Conservation (phyloP, 2,329 filamentous ascomycete genomes). For the Stagonosporopsis vannaccii region DNA sequence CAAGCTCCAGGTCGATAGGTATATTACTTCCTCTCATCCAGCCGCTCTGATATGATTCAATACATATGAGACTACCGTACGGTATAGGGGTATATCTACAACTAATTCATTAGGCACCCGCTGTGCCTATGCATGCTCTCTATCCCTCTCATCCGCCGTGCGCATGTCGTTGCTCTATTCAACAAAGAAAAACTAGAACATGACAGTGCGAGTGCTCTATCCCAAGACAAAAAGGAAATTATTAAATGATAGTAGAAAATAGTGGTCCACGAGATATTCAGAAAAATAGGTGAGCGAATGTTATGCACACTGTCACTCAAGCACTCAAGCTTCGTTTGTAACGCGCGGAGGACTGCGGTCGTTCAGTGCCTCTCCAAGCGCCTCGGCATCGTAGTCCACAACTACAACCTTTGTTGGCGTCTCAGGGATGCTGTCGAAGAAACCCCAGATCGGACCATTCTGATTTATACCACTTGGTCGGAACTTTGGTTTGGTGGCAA, state of each 20-base stretch:
- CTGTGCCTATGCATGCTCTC: background rate
- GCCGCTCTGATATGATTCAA: background rate
- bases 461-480: slow-evolving; percentile 50
- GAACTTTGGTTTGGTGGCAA: slow-evolving; percentile 22
- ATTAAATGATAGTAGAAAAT: slow-evolving; percentile 14
- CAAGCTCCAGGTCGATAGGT: background rate
- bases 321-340: background rate
- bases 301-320: background rate
- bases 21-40: background rate
- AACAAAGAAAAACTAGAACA: background rate
- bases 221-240: background rate
- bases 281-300: slow-evolving; percentile 2
- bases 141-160: background rate
- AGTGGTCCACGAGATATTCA: background rate
- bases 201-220: background rate
- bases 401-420: slow-evolving; percentile 46
- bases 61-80: slow-evolving; percentile 14
- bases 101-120: background rate
- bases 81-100: slow-evolving; percentile 12
- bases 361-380: slow-evolving; percentile 46
- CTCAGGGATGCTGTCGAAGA: slow-evolving; percentile 43
- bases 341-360: slow-evolving; percentile 23
- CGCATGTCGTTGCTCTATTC: slow-evolving; percentile 6
- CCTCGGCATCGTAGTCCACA: slow-evolving; percentile 48
- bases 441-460: slow-evolving; percentile 48